phyloP scores from a whole-genome alignment of 768 basidiomycete genomes.

The Vishniacozyma victoriae region DNA sequence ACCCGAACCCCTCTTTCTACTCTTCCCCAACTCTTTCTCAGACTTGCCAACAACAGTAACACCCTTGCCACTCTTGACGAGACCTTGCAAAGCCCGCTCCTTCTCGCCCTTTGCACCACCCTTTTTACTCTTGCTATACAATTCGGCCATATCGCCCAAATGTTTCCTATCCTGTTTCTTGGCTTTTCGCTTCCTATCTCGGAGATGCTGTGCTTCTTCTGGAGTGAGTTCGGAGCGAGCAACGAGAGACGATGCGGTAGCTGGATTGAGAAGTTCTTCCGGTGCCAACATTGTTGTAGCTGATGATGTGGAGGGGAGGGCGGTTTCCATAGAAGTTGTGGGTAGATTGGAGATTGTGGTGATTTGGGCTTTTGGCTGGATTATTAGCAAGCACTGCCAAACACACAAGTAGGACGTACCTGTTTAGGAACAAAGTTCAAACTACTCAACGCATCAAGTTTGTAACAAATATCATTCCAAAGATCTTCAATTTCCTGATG shows the following conservation, averaged over 20 bases:
- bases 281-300: slow-evolving; percentile 78
- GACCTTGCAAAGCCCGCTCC: slow-evolving; percentile 69
- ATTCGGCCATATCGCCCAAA: slow-evolving; percentile 64
- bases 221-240: slow-evolving; percentile 78
- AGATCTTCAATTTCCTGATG: slow-evolving; percentile 75
- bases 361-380: slow-evolving; percentile 80
- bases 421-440: slow-evolving; percentile 92
- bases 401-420: slow-evolving; percentile 52
- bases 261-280: slow-evolving; percentile 71
- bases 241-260: slow-evolving; percentile 53
- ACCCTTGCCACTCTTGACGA: slow-evolving; percentile 65
- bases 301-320: slow-evolving; percentile 75
- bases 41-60: slow-evolving; percentile 46
- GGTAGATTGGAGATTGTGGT: slow-evolving; percentile 75
- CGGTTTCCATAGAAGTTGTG: slow-evolving; percentile 77
- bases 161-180: slow-evolving; percentile 64
- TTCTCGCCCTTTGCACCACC: slow-evolving; percentile 64
- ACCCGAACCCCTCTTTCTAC: slow-evolving; percentile 12
- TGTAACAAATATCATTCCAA: slow-evolving; percentile 80
- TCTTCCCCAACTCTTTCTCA: slow-evolving; percentile 24
- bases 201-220: slow-evolving; percentile 66
- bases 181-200: slow-evolving; percentile 47
- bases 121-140: slow-evolving; percentile 43
- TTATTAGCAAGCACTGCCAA: neutral
- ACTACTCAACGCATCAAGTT: slow-evolving; percentile 89